Base-by-base conservation (phyloP, 148 eudicot genomes). In the Rhododendron williamsianum region DNA sequence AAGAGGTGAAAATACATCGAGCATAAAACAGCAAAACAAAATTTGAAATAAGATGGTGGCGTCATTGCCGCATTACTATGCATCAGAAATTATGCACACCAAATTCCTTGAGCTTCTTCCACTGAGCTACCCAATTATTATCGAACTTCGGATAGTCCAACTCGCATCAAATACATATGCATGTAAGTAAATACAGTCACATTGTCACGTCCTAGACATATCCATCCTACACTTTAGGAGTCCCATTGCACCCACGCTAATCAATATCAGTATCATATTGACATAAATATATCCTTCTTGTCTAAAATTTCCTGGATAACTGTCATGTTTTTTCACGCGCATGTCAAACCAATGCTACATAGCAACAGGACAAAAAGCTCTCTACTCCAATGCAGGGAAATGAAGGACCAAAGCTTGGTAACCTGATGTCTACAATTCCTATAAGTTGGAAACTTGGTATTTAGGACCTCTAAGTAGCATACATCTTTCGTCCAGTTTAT, bases 321-420 rank as follows among this genome's bases (percentile, higher is more conserved):
- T 76, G 18, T 25, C 60, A n/a, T 46, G 35, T 79, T 79, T 30
- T 79, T 30, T 49, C 81, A 79, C 0, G 60, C 25, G 16, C 56
- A 78, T n/a, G 35, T 78, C 81, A 25, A 9, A 25, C 81, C 19
- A 78, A 78, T 79, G 60, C 58, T 35, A 33, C 18, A 82, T 38
- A 65, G 30, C 9, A 21, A 36, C 73, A 63, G 51, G 21, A 41
- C 51, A 63, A 30, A 54, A 81, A 43, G 74, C 12, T 82, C 76
- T 63, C 56, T 27, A 65, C 54, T 63, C 76, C 69, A 65, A 82
- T 65, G 76, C 36, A 41, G 43, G 54, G 52, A 60, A 82, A 82
- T 80, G 82, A 54, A 52, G 76, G 69, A 9, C 76, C 73, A 19
- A 81, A 27, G 36, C 23, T 51, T 23, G 69, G 49, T 58, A 2